Conservation (phyloP, 495 filamentous ascomycete genomes). For the Daldinia decipiens region DNA sequence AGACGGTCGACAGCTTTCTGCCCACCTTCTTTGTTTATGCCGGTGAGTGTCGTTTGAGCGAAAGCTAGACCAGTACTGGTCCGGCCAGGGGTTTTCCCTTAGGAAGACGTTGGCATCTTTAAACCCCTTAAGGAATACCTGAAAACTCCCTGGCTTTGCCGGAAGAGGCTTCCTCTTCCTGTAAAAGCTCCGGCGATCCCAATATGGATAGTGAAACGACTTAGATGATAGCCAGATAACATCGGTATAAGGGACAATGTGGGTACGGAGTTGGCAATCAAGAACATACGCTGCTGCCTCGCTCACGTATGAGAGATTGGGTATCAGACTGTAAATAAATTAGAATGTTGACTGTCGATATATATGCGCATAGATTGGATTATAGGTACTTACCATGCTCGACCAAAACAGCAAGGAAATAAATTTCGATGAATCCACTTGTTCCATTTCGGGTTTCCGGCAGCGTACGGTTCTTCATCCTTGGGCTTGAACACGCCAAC, state of each 20-base stretch:
- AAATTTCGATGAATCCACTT: conserved; percentile 95
- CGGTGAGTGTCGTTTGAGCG: conserved; percentile 75
- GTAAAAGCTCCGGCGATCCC: conserved; percentile 90
- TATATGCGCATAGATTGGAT: background rate
- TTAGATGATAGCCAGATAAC: conserved; percentile 94
- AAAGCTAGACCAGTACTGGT: conserved; percentile 83
- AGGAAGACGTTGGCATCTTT: conserved; percentile 97
- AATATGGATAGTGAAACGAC: conserved; percentile 97
- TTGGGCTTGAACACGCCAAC: conserved; percentile 99
- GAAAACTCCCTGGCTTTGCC: conserved; percentile 93
- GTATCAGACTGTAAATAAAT: conserved; percentile 72
- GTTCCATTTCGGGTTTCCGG: conserved; percentile 92
- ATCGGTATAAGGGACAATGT: conserved; percentile 95
- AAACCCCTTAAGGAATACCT: conserved; percentile 95
- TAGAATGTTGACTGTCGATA: conserved; percentile 13
- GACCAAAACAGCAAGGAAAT: conserved; percentile 96
- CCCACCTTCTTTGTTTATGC: conserved; percentile 78
- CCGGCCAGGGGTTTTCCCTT: conserved; percentile 96
- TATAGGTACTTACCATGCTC: conserved; percentile 77
- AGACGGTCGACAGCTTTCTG: conserved; percentile 80
- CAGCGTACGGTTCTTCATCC: conserved; percentile 97
- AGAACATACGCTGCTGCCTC: conserved; percentile 97
- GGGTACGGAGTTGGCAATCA: conserved; percentile 87
- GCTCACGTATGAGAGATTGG: conserved; percentile 98
- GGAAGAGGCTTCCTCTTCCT: conserved; percentile 89